Evolutionary conservation across 2,329 filamentous ascomycete genomes (phyloP).

Genomic region (Sporothrix phasma): DNA sequence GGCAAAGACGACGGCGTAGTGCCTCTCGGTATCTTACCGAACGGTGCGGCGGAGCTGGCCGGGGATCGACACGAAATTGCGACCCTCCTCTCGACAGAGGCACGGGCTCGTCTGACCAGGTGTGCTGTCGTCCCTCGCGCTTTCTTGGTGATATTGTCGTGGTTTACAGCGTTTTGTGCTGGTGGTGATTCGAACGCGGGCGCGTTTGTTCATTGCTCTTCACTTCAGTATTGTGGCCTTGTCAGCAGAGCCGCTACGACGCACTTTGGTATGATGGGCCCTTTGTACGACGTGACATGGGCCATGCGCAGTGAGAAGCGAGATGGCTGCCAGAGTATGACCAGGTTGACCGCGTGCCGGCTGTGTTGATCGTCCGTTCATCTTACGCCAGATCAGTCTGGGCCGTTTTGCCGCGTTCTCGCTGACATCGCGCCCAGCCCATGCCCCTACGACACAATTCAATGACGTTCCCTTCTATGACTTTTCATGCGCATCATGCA

Average conservation of each 20-base stretch:
- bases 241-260: background rate
- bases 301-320: background rate
- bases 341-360: background rate
- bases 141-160: background rate
- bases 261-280: too few species aligned
- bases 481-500: background rate
- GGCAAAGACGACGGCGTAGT: background rate
- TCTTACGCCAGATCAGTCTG: background rate
- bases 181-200: too few species aligned
- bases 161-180: background rate
- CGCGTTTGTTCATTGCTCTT: too few species aligned
- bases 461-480: too few species aligned
- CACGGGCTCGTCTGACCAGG: background rate
- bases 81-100: background rate
- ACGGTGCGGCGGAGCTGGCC: conserved; percentile 3
- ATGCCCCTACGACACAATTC: background rate
- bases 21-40: conserved; percentile 4
- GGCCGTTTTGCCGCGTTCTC: background rate
- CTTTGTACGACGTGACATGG: background rate
- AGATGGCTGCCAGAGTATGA: background rate
- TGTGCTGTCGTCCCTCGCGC: too few species aligned
- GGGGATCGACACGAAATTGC: conserved; percentile 6
- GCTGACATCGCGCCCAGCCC: background rate
- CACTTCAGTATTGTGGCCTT: too few species aligned
- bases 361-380: background rate